Evolutionary conservation across 371 early-diverging fungal genomes (phyloP).

Genomic region (Mortierella polycephala): DNA sequence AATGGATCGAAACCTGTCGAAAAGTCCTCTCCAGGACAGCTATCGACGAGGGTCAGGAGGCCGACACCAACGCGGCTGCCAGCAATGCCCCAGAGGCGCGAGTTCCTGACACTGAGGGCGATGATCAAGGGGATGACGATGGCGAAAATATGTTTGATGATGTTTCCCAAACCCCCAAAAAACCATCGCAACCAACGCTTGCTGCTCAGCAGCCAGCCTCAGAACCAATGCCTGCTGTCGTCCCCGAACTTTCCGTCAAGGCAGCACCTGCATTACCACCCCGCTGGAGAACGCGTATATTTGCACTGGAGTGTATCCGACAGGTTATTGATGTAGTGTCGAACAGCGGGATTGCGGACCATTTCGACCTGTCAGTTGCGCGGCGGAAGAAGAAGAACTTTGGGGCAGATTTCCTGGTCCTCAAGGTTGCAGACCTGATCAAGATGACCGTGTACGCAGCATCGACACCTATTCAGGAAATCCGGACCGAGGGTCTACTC

Average conservation of each 20-base stretch:
- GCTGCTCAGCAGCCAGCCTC: conserved; percentile 14
- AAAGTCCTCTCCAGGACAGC: conserved; percentile 75
- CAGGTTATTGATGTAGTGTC: conserved; percentile 71
- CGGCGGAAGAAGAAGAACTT: conserved; percentile 65
- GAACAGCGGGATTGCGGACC: conserved; percentile 68
- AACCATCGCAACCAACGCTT: conserved; percentile 16
- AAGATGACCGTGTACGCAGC: conserved; percentile 89
- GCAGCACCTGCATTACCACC: conserved; percentile 69
- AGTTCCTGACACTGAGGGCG: conserved; percentile 32
- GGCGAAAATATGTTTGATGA: conserved; percentile 48
- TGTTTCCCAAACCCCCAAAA: conserved; percentile 21
- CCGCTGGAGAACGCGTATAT: conserved; percentile 88
- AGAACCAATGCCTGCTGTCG: conserved; percentile 16
- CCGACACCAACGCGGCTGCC: conserved; percentile 10
- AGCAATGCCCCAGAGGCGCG: conserved; percentile 12
- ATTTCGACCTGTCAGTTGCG: conserved; percentile 77
- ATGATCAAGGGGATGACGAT: conserved; percentile 62
- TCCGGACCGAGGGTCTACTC: conserved; percentile 81
- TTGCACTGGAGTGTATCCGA: conserved; percentile 82
- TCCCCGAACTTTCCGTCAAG: conserved; percentile 23
- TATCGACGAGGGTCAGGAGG: conserved; percentile 43
- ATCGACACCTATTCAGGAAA: conserved; percentile 81
- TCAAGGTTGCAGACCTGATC: conserved; percentile 83
- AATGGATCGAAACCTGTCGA: conserved; percentile 89
- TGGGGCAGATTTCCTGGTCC: conserved; percentile 79